phyloP scores from a whole-genome alignment of 495 filamentous ascomycete species.

The Penicillium dipodomyicola region DNA sequence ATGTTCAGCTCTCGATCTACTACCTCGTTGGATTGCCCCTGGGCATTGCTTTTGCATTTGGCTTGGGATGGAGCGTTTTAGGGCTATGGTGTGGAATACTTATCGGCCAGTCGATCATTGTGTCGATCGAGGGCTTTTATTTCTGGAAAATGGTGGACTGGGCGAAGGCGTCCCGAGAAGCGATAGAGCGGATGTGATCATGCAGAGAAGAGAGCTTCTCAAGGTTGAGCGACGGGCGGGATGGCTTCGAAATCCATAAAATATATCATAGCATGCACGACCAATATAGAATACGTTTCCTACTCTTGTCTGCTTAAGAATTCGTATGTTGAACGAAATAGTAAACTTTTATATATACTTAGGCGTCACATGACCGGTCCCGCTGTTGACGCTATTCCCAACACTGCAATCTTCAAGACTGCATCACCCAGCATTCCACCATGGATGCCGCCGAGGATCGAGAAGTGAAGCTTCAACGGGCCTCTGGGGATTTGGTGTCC shows the following conservation, averaged over 20 bases:
- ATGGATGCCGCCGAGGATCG: slow-evolving; percentile 58
- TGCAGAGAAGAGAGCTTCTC: neutral
- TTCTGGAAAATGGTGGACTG: slow-evolving; percentile 20
- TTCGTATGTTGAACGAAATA: neutral
- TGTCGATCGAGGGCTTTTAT: slow-evolving; percentile 11
- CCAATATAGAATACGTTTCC: neutral
- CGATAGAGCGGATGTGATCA: slow-evolving; percentile 7
- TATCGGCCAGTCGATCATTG: slow-evolving; percentile 14
- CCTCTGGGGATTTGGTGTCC: slow-evolving; percentile 62
- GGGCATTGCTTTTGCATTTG: slow-evolving; percentile 20
- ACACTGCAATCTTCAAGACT: slow-evolving; percentile 12
- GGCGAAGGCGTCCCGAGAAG: slow-evolving; percentile 14
- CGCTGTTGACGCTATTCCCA: slow-evolving; percentile 30
- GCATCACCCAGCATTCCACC: slow-evolving; percentile 12
- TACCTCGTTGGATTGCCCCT: slow-evolving; percentile 24
- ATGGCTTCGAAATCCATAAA: neutral
- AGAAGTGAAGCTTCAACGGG: slow-evolving; percentile 71
- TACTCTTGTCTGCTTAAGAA: neutral
- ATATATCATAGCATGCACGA: neutral
- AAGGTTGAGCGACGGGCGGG: neutral
- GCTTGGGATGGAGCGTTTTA: slow-evolving; percentile 21
- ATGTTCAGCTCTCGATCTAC: slow-evolving; percentile 15
- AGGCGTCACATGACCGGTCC: slow-evolving; percentile 26
- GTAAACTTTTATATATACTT: neutral
- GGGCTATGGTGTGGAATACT: slow-evolving; percentile 26